Base-by-base conservation (phyloP, 75 land plant genomes). In the Gnetum montanum region DNA sequence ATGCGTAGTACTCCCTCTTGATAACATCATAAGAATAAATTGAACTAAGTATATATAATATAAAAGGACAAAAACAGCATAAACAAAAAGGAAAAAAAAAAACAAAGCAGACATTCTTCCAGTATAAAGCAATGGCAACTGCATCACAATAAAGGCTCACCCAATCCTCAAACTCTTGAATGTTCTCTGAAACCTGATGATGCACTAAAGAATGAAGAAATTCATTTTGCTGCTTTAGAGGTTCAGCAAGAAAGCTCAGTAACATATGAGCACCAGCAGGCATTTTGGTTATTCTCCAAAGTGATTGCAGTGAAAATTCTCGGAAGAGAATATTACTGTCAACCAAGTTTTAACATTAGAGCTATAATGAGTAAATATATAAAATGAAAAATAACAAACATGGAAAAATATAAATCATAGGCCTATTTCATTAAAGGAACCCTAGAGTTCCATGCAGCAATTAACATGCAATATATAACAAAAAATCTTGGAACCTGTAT, bases 161-260 rank as follows among this genome's bases (percentile, higher is more conserved):
- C 98, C 98, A 94, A 49, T 90, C 91, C 40, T 82, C 70, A 57
- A 94, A 88, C 64, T 94, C 98, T 12, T 57, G 79, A 43, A 89
- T 19, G 58, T 83, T 73, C 62, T 80, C 97, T 40, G 79, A 67
- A 16, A 90, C 60, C 53, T 70, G 58, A 66, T 72, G 37, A 19
- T 82, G 76, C 34, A 81, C 85, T 33, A 69, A 36, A 19, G 79
- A 65, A 47, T 64, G 51, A 45, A 77, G 66, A 31, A 49, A 36
- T 47, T 90, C 88, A 34, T 61, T 33, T 6, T 66, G 83, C 52
- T 90, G 91, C 45, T 83, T 82, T 60, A 94, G 56, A 37, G 91
- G 96, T 31, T 86, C 98, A 24, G 97, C 85, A 48, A 94, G 77
- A 22, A 75, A 78, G 66, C 91, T 70, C 45, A 94, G 79, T 45